Evolutionary conservation across 225 moss, liverwort and hornwort genomes (phyloP).

Genomic region (Anthoceros angustus): DNA sequence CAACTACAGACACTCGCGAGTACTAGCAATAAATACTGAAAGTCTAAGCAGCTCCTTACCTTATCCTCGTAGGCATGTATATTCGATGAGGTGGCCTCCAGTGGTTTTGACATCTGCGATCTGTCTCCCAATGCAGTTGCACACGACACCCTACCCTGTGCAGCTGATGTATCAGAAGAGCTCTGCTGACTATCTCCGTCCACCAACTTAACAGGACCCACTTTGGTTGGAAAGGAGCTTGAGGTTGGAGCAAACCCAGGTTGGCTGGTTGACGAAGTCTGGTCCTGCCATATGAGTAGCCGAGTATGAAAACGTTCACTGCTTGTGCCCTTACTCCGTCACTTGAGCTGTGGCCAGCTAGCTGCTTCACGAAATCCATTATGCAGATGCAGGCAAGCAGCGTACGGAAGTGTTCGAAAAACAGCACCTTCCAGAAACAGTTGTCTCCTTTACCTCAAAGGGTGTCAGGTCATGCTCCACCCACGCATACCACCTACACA

Average conservation of each 20-base stretch:
- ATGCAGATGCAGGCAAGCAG: background rate
- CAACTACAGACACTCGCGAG: too few species aligned
- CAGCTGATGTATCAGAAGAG: too few species aligned
- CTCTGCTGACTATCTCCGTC: background rate
- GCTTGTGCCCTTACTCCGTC: background rate
- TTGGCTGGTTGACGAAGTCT: background rate
- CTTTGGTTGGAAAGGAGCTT: background rate
- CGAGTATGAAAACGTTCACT: background rate
- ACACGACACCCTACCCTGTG: too few species aligned
- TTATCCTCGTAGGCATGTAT: too few species aligned
- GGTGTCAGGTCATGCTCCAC: slow-evolving; percentile 33
- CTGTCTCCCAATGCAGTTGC: too few species aligned
- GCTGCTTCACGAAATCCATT: background rate
- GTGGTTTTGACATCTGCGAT: too few species aligned
- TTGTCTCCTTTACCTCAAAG: background rate
- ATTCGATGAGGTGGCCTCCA: too few species aligned
- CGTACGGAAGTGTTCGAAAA: background rate
- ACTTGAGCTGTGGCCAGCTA: background rate
- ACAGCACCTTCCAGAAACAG: background rate
- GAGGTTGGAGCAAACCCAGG: background rate
- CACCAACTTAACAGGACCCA: background rate
- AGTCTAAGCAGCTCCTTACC: too few species aligned
- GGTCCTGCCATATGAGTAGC: background rate
- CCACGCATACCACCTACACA: slow-evolving; percentile 54
- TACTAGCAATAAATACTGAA: too few species aligned